These are phyloP conservation scores for Cladosporium cucumerinum DNA, from an alignment of 2,329 filamentous ascomycete species.

Conservation along the genomic window DNA sequence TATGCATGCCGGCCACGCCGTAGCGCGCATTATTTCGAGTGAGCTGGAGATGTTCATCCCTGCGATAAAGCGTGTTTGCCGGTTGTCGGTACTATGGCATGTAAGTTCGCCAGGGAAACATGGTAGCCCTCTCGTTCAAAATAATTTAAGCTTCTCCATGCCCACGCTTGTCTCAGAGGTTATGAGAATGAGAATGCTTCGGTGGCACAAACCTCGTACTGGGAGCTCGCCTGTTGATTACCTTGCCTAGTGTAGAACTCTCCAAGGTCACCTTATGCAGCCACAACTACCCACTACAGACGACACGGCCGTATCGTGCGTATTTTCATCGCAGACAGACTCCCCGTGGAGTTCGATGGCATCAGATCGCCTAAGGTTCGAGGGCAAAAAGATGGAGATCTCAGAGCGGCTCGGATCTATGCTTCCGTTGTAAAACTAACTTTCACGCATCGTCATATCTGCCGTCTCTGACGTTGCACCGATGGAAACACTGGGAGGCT, in stretches of 20 bases:
- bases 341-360: neutral
- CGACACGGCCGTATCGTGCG: neutral
- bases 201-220: neutral
- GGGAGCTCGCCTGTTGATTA: neutral
- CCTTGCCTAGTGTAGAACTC: neutral
- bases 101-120: neutral
- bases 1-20: neutral
- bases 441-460: slow-evolving; percentile 9
- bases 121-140: neutral
- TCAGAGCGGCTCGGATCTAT: neutral
- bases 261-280: neutral
- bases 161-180: neutral
- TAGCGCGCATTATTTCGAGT: neutral
- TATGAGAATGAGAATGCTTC: neutral
- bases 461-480: slow-evolving; percentile 3
- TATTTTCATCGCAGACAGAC: neutral
- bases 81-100: neutral
- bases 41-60: neutral
- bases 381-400: neutral
- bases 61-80: neutral
- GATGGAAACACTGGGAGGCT: neutral
- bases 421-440: neutral
- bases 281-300: neutral
- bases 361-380: neutral
- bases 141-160: slow-evolving; percentile 8